Base-by-base conservation (phyloP, 169 alveolate genomes). In the Cryptosporidium ubiquitum region DNA sequence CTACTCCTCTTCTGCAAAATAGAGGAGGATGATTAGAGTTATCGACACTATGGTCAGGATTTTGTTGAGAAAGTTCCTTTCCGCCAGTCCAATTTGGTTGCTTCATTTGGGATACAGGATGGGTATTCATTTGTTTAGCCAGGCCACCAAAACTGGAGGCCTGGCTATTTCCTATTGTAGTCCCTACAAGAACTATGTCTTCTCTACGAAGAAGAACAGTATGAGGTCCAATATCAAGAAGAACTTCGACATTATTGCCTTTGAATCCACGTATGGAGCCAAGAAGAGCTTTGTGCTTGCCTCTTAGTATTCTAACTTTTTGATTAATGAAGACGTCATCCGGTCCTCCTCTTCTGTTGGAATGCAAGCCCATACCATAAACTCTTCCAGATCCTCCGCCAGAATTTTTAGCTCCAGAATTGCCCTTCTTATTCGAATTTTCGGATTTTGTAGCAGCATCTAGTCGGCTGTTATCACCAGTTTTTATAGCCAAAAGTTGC, bases 221-320 rank as follows among this genome's bases (percentile, higher is more conserved):
- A 35, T 79, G 89, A 16, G 89, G 89, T 7, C 89, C 89, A 40
- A 79, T 79, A 44, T 79, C 89, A 20, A 79, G 47, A 40, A 79
- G 75, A 14, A 79, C 75, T 31, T 79, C 89, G 35, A 79, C 68
- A 64, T 79, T 58, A 26, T 79, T 79, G 6, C 89, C 89, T 42
- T 79, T 79, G 37, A 79, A 79, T 26, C 79, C 74, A 23, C 89
- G 51, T 44, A 79, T 79, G 23, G 89, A 79, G 3, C 89, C 89
- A 23, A 79, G 35, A 9, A 79, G 68, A 61, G 89, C 89, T 16
- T 79, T 79, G 26, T 79, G 89, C 16, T 64, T 58, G 20, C 89
- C 89, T 31, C 74, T 37, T 9, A 79, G 23, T 20, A 79, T 79
- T 44, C 68, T 29, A 47, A 79, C 89, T 29, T 79, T 79, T 23